A percentile compares a stretch with the other conserved stretches of the same genome.
Conservation (phyloP, 1,284 basidiomycete genomes). For the Boletus sp. region DNA sequence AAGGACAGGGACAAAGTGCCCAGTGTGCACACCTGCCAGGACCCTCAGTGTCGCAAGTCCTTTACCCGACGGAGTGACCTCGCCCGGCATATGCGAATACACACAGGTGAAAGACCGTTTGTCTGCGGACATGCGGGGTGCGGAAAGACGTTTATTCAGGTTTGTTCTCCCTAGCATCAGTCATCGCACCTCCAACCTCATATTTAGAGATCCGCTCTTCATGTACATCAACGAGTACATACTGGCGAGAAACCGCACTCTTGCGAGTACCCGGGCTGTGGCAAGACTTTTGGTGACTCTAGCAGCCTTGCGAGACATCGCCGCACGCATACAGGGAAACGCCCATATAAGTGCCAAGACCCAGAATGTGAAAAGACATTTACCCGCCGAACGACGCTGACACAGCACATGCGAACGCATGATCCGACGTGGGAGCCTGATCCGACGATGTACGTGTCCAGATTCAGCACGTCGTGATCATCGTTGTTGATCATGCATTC, state of each 20-base stretch:
- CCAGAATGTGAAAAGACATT: constrained; percentile 80
- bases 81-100: constrained; percentile 78
- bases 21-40: constrained; percentile 51
- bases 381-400: constrained; percentile 75
- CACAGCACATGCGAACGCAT: constrained; percentile 78
- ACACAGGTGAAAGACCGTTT: constrained; percentile 86
- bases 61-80: constrained; percentile 77
- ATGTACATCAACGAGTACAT: constrained; percentile 82
- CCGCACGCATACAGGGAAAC: constrained; percentile 79
- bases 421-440: constrained; percentile 78
- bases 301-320: constrained; percentile 86
- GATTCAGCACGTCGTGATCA: constrained; percentile 3
- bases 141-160: constrained; percentile 85
- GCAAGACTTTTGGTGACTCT: constrained; percentile 82
- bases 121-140: constrained; percentile 65
- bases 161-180: constrained; percentile 30
- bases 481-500: constrained; percentile 15
- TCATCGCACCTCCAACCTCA: constrained; percentile 12
- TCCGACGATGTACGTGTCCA: constrained; percentile 64
- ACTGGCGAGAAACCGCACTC: constrained; percentile 87
- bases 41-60: constrained; percentile 66
- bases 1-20: constrained; percentile 31
- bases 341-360: constrained; percentile 78
- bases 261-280: constrained; percentile 82
- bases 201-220: constrained; percentile 73